Percentiles rank a stretch among this genome's conserved stretches.
These are phyloP conservation scores for Ramularia endophylla DNA, from an alignment of 2,329 filamentous ascomycete genomes.

Conservation along the genomic window DNA sequence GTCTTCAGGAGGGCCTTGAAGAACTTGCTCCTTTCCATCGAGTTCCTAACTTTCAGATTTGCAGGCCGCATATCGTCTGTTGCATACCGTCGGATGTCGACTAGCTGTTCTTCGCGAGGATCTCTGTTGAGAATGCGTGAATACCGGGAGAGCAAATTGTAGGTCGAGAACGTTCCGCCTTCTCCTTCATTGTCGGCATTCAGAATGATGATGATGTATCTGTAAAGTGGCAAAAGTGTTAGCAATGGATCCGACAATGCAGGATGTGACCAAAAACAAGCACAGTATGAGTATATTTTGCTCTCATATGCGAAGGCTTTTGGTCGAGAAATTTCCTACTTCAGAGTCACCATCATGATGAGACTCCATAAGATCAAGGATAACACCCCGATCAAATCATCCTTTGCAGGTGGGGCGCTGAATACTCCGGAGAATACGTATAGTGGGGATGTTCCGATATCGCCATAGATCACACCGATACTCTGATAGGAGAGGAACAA, in stretches of 20 bases:
- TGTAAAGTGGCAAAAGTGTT: no score
- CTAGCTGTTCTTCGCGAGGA: conserved; percentile 49
- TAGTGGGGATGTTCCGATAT: conserved; percentile 62
- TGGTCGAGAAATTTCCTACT: no score
- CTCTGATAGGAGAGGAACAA: conserved; percentile 57
- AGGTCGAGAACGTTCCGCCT: conserved; percentile 63
- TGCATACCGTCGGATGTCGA: conserved; percentile 54
- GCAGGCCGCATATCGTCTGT: conserved; percentile 51
- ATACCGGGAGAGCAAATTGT: conserved; percentile 58
- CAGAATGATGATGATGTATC: conserved; percentile 62
- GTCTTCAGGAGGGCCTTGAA: conserved; percentile 52
- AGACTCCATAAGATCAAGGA: conserved; percentile 66
- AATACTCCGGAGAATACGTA: conserved; percentile 66
- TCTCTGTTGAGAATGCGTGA: conserved; percentile 56
- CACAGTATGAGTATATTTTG: no score
- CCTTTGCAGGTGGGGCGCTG: conserved; percentile 44
- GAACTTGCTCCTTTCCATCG: conserved; percentile 52
- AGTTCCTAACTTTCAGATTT: conserved; percentile 48
- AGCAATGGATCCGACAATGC: no score
- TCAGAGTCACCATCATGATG: conserved; percentile 62
- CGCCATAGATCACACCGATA: conserved; percentile 62
- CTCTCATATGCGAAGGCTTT: no score
- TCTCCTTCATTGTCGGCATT: conserved; percentile 65
- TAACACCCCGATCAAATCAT: conserved; percentile 58
- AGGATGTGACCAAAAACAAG: no score